A percentile compares a stretch with the other conserved stretches of the same genome.
Conservation (phyloP, 306 rosid genomes). For the Prunus salicina region DNA sequence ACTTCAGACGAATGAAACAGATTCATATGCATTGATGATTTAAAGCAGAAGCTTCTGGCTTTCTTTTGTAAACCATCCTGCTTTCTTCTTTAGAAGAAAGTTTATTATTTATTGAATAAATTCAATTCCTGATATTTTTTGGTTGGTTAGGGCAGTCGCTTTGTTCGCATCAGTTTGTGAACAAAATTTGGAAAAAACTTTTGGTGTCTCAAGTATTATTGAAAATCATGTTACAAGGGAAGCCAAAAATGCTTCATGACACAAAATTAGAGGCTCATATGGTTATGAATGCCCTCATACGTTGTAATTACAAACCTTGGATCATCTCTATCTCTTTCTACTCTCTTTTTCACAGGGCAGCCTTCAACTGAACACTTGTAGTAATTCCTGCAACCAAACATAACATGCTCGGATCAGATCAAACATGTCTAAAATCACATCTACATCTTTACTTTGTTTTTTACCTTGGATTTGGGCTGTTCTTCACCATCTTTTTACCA, state of each 20-base stretch:
- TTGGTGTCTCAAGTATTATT: background rate
- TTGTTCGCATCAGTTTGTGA: background rate
- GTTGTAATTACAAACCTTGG: constrained; percentile 75
- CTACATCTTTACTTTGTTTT: background rate
- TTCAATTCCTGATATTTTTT: background rate
- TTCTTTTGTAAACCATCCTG: too few species aligned
- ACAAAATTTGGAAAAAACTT: background rate
- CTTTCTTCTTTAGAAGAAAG: too few species aligned
- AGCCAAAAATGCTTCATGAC: too few species aligned
- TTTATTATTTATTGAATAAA: too few species aligned
- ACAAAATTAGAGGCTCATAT: constrained; percentile 37
- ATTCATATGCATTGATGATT: background rate
- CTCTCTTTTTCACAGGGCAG: constrained; percentile 88
- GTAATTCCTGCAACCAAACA: constrained; percentile 63
- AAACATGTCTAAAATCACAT: background rate
- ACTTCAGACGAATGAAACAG: background rate
- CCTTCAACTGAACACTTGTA: constrained; percentile 81
- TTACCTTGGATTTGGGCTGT: constrained; percentile 90
- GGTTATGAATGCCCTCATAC: constrained; percentile 83
- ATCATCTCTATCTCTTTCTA: constrained; percentile 86
- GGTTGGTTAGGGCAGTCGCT: background rate
- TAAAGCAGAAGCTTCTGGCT: background rate
- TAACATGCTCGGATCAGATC: background rate
- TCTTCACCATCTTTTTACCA: constrained; percentile 90
- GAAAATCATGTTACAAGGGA: background rate